Evolutionary conservation across 2,329 filamentous ascomycete species (phyloP), one percentile per base, ranked within the genome.

Genomic region (Trichoderma pleuroti): DNA sequence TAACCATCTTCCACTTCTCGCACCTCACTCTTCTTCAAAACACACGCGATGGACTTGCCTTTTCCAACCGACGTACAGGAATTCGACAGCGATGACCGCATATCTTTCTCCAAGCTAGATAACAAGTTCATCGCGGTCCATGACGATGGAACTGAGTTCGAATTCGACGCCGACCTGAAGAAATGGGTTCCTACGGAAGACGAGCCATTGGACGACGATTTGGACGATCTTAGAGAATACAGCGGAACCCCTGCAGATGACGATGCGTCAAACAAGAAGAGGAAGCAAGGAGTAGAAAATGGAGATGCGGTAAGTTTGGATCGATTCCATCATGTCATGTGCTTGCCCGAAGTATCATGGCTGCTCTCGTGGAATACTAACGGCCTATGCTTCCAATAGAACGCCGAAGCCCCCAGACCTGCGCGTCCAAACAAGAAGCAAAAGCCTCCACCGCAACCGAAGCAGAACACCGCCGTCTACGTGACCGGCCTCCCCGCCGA

Each of bases 381-480:
- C 21, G 21, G 1, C n/a, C 21, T 52, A 7, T 56, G 52, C 28
- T 24, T 60, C 21, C 5, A 16, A 26, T 61, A 78, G 78, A 74
- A 71, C 52, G 49, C 73, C 57, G 78, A 76, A 59, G 49, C 66
- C 79, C 76, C 80, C 80, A 85, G 78, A 71, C 76, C 76, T 32
- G 72, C 78, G 70, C 83, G 82, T 10, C 81, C 81, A 16, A 80
- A 77, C 72, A 85, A 86, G 78, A 82, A 84, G 73, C 78, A 83
- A 70, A 85, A 85, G 72, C 81, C 83, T 12, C 83, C 84, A 3
- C 83, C 84, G 8, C 81, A 84, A 73, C 85, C 86, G 16, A 84
- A 84, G 72, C 86, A 94, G 75, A 98, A 98, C 80, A 97, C 93
- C 7, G 95, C 95, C 54, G 88, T 99, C 74, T 99, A 95, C 82